phyloP scores from a whole-genome alignment of 2,329 filamentous ascomycete genomes.

The Xylaria sp. region DNA sequence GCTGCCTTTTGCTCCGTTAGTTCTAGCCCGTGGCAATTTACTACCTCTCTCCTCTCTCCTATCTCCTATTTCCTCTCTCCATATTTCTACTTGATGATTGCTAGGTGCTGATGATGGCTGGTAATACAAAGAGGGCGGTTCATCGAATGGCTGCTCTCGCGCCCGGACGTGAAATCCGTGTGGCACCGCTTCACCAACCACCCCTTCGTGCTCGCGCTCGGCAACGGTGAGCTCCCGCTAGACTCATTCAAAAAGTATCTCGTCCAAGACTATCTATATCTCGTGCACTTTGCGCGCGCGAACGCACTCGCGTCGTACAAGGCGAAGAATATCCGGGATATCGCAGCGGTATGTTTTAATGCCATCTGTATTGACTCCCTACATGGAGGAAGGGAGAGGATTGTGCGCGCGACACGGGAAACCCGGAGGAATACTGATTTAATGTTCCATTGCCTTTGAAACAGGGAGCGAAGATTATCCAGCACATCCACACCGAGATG shows the following conservation, averaged over 20 bases:
- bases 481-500: conserved; percentile 80
- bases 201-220: conserved; percentile 79
- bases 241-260: conserved; percentile 88
- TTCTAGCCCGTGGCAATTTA: conserved; percentile 9
- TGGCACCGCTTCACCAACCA: conserved; percentile 84
- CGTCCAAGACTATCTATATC: conserved; percentile 89
- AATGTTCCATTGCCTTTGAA: background rate
- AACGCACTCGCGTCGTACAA: conserved; percentile 89
- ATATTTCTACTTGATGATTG: background rate
- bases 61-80: background rate
- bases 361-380: too few relatives aligned
- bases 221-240: conserved; percentile 73
- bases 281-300: conserved; percentile 88
- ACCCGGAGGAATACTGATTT: background rate
- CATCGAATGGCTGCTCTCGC: conserved; percentile 79
- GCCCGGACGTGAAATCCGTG: conserved; percentile 72
- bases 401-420: background rate
- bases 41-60: background rate
- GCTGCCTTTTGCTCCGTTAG: conserved; percentile 71
- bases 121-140: conserved; percentile 68
- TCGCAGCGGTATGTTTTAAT: conserved; percentile 70
- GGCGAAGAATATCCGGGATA: conserved; percentile 73
- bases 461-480: conserved; percentile 71
- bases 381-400: background rate
- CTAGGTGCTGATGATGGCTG: background rate